Conservation (phyloP, 2,329 filamentous ascomycete species). For the Ophiognomonia clavigignenti-juglandacearum region DNA sequence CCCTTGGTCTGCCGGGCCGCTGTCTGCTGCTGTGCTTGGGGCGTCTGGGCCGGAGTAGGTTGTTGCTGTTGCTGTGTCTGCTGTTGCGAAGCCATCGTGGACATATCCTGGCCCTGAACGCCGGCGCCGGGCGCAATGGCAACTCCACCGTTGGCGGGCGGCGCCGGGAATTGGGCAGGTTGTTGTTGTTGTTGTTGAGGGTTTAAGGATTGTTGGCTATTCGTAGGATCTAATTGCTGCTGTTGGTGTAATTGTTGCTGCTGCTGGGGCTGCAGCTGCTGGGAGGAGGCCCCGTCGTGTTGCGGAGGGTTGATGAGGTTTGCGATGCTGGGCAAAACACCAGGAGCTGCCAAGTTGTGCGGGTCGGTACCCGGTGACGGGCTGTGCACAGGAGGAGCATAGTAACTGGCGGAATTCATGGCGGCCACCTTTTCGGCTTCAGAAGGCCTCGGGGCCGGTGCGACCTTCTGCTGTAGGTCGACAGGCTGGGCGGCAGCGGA, state of each 20-base stretch:
- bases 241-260: slow-evolving; percentile 32
- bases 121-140: slow-evolving; percentile 16
- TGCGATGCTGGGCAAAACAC: slow-evolving; percentile 61
- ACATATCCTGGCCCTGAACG: slow-evolving; percentile 21
- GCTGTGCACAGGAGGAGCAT: slow-evolving; percentile 23
- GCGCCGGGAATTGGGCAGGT: slow-evolving; percentile 18
- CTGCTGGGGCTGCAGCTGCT: slow-evolving; percentile 34
- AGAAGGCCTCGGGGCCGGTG: slow-evolving; percentile 27
- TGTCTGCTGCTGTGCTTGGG: slow-evolving; percentile 20
- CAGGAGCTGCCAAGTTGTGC: slow-evolving; percentile 53
- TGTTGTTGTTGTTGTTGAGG: no score
- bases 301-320: slow-evolving; percentile 71
- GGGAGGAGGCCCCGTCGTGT: slow-evolving; percentile 29
- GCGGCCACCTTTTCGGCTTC: slow-evolving; percentile 22
- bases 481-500: slow-evolving; percentile 22
- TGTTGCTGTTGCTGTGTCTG: no score
- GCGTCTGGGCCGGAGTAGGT: slow-evolving; percentile 22
- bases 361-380: slow-evolving; percentile 43
- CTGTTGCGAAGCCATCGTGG: slow-evolving; percentile 37
- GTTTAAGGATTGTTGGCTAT: slow-evolving; percentile 19
- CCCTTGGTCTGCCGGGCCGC: slow-evolving; percentile 77
- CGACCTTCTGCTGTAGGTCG: slow-evolving; percentile 26
- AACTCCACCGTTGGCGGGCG: slow-evolving; percentile 24
- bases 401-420: slow-evolving; percentile 27
- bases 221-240: slow-evolving; percentile 17